phyloP scores from a whole-genome alignment of 2,329 filamentous ascomycete genomes.

The Fusarium penzigii region DNA sequence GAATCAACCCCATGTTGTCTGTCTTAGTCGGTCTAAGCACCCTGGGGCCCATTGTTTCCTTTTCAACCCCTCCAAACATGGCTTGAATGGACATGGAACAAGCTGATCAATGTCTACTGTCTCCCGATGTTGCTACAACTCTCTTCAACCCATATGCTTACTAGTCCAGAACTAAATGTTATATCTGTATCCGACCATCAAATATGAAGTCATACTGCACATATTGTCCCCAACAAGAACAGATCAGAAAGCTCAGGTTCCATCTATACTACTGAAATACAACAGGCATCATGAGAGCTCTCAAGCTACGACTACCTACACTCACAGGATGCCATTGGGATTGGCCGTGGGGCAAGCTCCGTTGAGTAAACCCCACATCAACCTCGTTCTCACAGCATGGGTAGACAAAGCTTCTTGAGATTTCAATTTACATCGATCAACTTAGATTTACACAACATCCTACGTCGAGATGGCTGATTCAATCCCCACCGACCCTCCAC shows the following conservation, averaged over 20 bases:
- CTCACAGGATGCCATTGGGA: slow-evolving; percentile 4
- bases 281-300: neutral
- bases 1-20: neutral
- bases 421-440: slow-evolving; percentile 5
- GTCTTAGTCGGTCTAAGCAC: neutral
- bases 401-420: slow-evolving; percentile 3
- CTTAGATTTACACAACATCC: neutral
- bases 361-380: slow-evolving; percentile 28
- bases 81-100: neutral
- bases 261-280: neutral
- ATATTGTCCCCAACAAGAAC: too few relatives aligned
- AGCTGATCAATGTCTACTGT: neutral
- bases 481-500: slow-evolving; percentile 42
- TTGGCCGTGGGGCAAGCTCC: slow-evolving; percentile 23
- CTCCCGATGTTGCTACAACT: too few relatives aligned
- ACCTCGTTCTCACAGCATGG: slow-evolving; percentile 16
- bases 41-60: neutral
- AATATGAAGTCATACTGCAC: too few relatives aligned
- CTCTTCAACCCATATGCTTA: too few relatives aligned
- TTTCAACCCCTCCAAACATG: neutral
- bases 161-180: too few relatives aligned
- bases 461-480: slow-evolving; percentile 29
- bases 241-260: too few relatives aligned
- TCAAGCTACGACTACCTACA: slow-evolving; percentile 9
- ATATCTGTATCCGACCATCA: too few relatives aligned